Base-by-base conservation (phyloP, 257 asterid genomes). In the Rubia yunnanensis region DNA sequence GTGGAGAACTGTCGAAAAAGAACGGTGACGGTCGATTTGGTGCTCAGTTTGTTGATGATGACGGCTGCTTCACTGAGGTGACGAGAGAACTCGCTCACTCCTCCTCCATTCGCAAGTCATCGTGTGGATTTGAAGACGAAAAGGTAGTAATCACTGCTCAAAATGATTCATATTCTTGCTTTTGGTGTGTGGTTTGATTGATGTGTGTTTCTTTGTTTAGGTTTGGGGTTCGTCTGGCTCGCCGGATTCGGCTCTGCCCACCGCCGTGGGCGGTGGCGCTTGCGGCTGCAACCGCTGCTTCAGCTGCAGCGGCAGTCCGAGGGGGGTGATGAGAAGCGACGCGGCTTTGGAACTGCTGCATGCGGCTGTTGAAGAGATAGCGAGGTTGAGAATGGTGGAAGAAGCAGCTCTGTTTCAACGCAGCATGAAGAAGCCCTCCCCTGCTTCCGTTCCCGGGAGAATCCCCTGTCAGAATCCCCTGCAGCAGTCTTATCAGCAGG, bases 221-320 rank as follows among this genome's bases (percentile, higher is more conserved):
- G 86, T 73, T 0, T 64, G 63, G 75, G 69, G 75, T 67, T 70
- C 83, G 3, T 83, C 88, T 1, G 81, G 91, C 15, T 91, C 98
- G 4, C 98, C 96, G 1, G 89, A 86, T 46, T 91, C 96, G 2
- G 82, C 98, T 7, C 84, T 88, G 2, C 82, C 79, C 11, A 20
- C 61, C 15, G 55, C 44, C 44, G 31, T 63, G 52, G 63, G 68
- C n/a, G 63, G 68, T 18, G 73, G 70, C 6, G 75, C 67, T 23
- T 66, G 14, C 63, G 74, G 71, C 23, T 76, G 76, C 82, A 78
- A 78, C 57, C 81, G 82, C 17, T 78, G 80, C 60, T 15, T 79
- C 91, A 0, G 88, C 91, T 3, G 73, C 82, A 30, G 79, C 50
- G 3, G 22, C 52, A 15, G 20, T 44, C 52, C n/a, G 7, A 44